Conservation (phyloP, 1,284 basidiomycete species). For the Tranzscheliella williamsii region DNA sequence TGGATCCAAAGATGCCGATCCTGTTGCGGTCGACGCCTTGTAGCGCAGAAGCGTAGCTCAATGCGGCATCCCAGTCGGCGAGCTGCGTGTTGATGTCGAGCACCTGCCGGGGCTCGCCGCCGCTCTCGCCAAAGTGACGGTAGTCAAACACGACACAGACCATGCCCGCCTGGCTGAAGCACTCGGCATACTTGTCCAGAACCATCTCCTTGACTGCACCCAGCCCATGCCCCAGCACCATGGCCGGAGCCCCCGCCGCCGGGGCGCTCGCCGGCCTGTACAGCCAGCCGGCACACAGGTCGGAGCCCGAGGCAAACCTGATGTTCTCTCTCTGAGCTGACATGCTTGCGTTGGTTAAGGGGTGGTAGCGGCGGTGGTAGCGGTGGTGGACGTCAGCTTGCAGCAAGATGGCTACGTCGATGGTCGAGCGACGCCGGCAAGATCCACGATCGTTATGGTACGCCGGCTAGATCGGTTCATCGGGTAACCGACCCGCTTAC, state of each 20-base stretch:
- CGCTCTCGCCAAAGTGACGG: conserved; percentile 30
- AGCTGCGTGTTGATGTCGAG: conserved; percentile 38
- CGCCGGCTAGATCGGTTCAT: too few species aligned
- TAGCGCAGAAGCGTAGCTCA: conserved; percentile 24
- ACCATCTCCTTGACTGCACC: conserved; percentile 45
- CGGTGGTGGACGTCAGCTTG: too few species aligned
- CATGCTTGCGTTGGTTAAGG: too few species aligned
- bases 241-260: conserved; percentile 7
- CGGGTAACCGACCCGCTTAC: too few species aligned
- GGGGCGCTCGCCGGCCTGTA: conserved; percentile 8
- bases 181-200: conserved; percentile 30
- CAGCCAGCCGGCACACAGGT: conserved; percentile 34
- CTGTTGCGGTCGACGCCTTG: conserved; percentile 26
- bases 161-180: conserved; percentile 36
- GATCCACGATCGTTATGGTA: too few species aligned
- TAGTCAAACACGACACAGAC: conserved; percentile 50
- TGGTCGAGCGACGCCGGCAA: too few species aligned
- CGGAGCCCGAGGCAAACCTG: conserved; percentile 19
- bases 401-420: too few species aligned
- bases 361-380: too few species aligned
- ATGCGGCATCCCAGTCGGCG: conserved; percentile 39
- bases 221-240: conserved; percentile 45
- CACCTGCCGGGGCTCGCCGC: conserved; percentile 38
- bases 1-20: conserved; percentile 47
- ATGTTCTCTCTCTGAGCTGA: conserved; percentile 12